Conservation (phyloP, 352 stramenopile species). For the Phytophthora aleatoria region DNA sequence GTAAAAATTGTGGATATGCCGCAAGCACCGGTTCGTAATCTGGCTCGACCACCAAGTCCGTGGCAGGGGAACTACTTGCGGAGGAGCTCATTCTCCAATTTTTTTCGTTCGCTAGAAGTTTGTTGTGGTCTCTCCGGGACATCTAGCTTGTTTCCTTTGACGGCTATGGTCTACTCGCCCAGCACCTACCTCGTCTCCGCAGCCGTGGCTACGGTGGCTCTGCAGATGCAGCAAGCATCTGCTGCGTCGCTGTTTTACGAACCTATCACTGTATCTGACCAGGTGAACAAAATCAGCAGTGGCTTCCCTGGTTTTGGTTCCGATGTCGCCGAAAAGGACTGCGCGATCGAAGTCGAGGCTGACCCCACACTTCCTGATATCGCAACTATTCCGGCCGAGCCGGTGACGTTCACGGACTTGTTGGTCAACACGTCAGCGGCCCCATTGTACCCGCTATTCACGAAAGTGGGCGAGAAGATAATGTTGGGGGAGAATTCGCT, state of each 20-base stretch:
- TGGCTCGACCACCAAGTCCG: too few species aligned
- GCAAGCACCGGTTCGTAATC: too few species aligned
- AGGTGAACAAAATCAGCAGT: background rate
- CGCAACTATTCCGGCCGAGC: background rate
- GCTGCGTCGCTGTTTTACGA: background rate
- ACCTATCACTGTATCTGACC: background rate
- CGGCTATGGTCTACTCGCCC: background rate
- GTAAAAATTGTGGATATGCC: too few species aligned
- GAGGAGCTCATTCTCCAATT: too few species aligned
- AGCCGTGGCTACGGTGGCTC: background rate
- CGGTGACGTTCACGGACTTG: background rate
- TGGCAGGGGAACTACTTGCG: too few species aligned
- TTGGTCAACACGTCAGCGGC: background rate
- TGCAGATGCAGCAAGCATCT: background rate
- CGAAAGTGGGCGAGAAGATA: background rate
- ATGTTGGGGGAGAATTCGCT: background rate
- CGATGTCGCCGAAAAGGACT: background rate
- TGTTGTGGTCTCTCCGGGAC: too few species aligned
- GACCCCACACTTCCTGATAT: background rate
- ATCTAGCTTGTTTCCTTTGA: background rate
- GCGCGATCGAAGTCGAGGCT: background rate
- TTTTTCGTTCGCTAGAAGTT: too few species aligned
- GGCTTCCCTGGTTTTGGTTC: background rate
- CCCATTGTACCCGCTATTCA: background rate
- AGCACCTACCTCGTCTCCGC: background rate